These are phyloP conservation scores for Botrytis pseudocinerea DNA, from an alignment of 2,329 filamentous ascomycete species.

Conservation along the genomic window DNA sequence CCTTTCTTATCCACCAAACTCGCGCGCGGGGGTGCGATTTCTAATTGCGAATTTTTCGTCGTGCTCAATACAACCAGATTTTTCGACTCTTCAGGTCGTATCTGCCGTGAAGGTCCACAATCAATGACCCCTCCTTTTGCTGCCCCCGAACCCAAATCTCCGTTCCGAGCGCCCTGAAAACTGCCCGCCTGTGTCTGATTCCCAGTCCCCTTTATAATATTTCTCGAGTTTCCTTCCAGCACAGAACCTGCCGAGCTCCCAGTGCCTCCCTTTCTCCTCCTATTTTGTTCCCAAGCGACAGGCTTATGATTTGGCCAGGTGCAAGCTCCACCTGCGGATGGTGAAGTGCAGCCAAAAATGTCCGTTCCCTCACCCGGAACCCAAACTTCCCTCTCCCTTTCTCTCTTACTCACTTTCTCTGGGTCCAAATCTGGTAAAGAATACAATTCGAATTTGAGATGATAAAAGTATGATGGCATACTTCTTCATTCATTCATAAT, in stretches of 20 bases:
- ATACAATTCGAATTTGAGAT: constrained; percentile 67
- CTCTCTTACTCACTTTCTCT: constrained; percentile 14
- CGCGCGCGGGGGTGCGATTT: constrained; percentile 38
- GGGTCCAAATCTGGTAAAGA: constrained; percentile 30
- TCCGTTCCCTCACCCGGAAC: constrained; percentile 49
- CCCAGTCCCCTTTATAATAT: not conserved
- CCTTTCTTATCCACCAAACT: constrained; percentile 39
- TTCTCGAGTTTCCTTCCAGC: constrained; percentile 26
- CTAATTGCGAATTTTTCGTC: constrained; percentile 29
- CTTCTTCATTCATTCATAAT: constrained; percentile 9
- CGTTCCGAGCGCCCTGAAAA: not conserved
- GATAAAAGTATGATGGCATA: constrained; percentile 57
- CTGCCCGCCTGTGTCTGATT: not conserved
- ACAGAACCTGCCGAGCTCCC: not conserved
- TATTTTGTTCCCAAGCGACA: constrained; percentile 6
- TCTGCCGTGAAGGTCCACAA: constrained; percentile 39
- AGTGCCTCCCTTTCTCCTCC: not conserved
- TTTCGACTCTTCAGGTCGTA: constrained; percentile 1
- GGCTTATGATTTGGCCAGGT: constrained; percentile 34
- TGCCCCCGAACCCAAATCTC: no score
- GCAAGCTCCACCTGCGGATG: not conserved
- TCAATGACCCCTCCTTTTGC: constrained; percentile 35
- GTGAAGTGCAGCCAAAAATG: constrained; percentile 43
- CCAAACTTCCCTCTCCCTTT: constrained; percentile 46
- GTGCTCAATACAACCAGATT: constrained; percentile 5